Evolutionary conservation across 768 basidiomycete genomes (phyloP), one percentile per base, ranked within the genome.

Genomic region (Lactarius hatsudake): DNA sequence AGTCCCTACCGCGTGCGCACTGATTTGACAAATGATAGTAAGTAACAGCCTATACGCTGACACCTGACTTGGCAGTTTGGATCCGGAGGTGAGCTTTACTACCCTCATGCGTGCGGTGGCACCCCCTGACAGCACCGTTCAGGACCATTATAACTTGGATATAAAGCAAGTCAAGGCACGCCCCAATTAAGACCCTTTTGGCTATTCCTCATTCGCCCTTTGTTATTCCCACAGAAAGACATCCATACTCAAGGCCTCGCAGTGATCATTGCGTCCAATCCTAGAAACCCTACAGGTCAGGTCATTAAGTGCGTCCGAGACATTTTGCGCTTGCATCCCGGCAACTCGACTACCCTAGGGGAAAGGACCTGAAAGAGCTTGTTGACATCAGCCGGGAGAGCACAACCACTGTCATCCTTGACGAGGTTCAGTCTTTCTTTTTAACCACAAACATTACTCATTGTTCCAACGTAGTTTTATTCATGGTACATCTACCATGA

Each of bases 211-310:
- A 23, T 12, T n/a, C 4, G 45, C 23, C 26, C 38, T 40, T 15
- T 59, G 3, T 53, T 67, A 9, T 28, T 30, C 30, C 28, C 32
- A 48, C 55, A 90, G 86, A 88, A 81, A 80, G 93, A 96, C 71
- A 93, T 96, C 64, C 82, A 79, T 51, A 90, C 83, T 1, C 93
- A 95, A 77, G 93, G 94, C 17, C 80, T 96, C 23, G 85, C 89
- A 13, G 93, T 96, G 59, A 84, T 96, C 64, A 80, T 96, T 54
- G 91, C 93, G 0, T 94, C 92, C 28, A 98, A 97, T 78, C 96
- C 96, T n/a, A 87, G 95, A 62, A 98, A 97, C 75, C 95, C 96
- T 3, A 97, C 96, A 1, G 94, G 96, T n/a, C 95, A 96, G 75
- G 86, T 89, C 62, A 84, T 87, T 69, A 83, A 83, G 87, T 91